Base-by-base conservation (phyloP, 306 rosid genomes). In the Sophora flavescens region DNA sequence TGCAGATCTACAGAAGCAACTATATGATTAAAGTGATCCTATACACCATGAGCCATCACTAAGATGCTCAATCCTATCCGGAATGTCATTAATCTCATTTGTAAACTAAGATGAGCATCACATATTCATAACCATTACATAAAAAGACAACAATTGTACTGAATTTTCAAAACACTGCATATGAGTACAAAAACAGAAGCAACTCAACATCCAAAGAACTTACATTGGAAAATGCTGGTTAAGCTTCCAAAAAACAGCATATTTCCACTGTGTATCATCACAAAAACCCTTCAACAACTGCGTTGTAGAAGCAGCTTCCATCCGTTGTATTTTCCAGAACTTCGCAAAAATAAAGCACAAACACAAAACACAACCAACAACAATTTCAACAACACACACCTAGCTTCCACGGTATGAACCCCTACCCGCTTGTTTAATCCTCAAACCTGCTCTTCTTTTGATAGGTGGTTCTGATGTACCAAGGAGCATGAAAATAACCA, bases 171-270 rank as follows among this genome's bases (percentile, higher is more conserved):
- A 68, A 42, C 13, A 1, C 58, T 17, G 3, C 60, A 53, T 7
- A 39, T 5, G 47, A 76, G 28, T 39, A 70, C 39, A 70, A 35
- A 47, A 69, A 30, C 42, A 11, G 2, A 52, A 79, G 50, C 44
- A 36, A 64, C 64, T 72, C 35, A 65, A 77, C 18, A 58, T 64
- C 48, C 56, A 76, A 62, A 61, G 47, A 80, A 68, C 87, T 83
- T 74, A 86, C 85, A 73, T 18, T 2, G 89, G 87, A 69, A 78
- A 77, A 73, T 79, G 90, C 42, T 84, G 87, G 9, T 72, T 78
- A 78, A 95, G 94, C 91, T 88, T 95, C 98, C 98, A 95, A 86
- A 95, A 92, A 22, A 92, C 96, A 67, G 90, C 95, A 86, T 92
- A 95, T 2, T 83, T 83, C 98, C 98, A 95, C 47, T 38, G 89